phyloP scores from a whole-genome alignment of 305 asterid genomes.

The Caryopteris hybrid region DNA sequence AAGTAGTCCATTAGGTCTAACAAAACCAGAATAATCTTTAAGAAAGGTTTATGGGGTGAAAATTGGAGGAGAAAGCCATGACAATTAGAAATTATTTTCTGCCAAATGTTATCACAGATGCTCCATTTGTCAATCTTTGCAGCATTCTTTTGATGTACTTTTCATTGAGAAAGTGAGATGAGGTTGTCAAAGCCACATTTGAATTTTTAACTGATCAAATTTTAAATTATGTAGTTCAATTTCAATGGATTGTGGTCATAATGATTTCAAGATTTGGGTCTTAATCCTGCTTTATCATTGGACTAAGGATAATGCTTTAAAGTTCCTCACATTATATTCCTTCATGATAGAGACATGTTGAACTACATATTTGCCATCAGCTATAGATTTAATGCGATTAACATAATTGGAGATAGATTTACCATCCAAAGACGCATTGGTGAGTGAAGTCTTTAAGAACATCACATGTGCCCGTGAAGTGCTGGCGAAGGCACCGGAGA shows the following conservation, averaged over 20 bases:
- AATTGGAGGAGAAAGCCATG: background rate
- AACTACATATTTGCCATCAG: too few relatives aligned
- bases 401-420: too few relatives aligned
- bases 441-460: too few relatives aligned
- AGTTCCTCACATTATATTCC: slow-evolving; percentile 12
- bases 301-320: background rate
- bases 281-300: slow-evolving; percentile 4
- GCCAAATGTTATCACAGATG: background rate
- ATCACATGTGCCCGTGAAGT: too few relatives aligned
- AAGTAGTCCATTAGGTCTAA: background rate
- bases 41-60: background rate
- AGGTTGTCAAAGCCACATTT: background rate
- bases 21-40: background rate
- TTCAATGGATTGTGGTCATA: background rate
- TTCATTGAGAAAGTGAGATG: slow-evolving; percentile 3
- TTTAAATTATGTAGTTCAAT: background rate
- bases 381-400: too few relatives aligned
- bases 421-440: too few relatives aligned
- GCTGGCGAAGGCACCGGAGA: too few relatives aligned
- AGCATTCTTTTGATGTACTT: background rate
- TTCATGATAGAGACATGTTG: slow-evolving; percentile 65
- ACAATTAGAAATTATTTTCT: background rate
- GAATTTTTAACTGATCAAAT: background rate
- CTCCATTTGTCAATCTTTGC: background rate
- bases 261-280: background rate